Conservation (phyloP, 345 rosid genomes). For the Eucalyptus erythrocorys region DNA sequence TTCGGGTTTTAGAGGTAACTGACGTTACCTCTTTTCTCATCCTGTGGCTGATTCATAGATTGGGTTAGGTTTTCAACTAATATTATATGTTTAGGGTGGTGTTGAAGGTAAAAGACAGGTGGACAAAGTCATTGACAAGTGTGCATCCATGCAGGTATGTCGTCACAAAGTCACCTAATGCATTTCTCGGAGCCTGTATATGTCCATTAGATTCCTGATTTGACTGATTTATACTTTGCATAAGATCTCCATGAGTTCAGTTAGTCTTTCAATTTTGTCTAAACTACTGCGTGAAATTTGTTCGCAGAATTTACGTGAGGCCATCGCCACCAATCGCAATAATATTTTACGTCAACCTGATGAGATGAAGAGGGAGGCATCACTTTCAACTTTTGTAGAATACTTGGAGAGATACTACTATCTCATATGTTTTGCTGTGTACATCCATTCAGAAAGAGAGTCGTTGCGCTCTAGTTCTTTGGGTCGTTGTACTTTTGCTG, state of each 20-base stretch:
- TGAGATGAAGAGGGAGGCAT: slow-evolving; percentile 97
- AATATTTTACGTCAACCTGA: slow-evolving; percentile 90
- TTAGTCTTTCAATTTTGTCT: neutral
- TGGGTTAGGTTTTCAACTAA: slow-evolving; percentile 7
- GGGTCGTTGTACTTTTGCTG: slow-evolving; percentile 77
- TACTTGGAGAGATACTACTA: slow-evolving; percentile 98
- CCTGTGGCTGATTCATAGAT: neutral
- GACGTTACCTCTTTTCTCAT: neutral
- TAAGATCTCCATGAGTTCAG: neutral
- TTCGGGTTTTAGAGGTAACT: slow-evolving; percentile 87
- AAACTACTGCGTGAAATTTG: neutral
- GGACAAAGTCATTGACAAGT: slow-evolving; percentile 95
- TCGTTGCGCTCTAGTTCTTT: slow-evolving; percentile 65
- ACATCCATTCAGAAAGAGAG: slow-evolving; percentile 89
- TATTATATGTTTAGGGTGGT: slow-evolving; percentile 53
- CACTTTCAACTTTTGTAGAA: slow-evolving; percentile 89
- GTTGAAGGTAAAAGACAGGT: slow-evolving; percentile 97
- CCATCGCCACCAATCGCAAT: slow-evolving; percentile 82
- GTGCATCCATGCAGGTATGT: slow-evolving; percentile 96
- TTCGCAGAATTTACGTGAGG: slow-evolving; percentile 92
- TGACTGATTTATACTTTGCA: neutral
- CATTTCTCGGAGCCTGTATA: neutral
- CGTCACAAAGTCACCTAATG: neutral
- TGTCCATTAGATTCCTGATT: neutral
- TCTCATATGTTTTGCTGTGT: slow-evolving; percentile 95